These are phyloP conservation scores for Lactarius indigo DNA, from an alignment of 768 basidiomycete species.

Conservation along the genomic window DNA sequence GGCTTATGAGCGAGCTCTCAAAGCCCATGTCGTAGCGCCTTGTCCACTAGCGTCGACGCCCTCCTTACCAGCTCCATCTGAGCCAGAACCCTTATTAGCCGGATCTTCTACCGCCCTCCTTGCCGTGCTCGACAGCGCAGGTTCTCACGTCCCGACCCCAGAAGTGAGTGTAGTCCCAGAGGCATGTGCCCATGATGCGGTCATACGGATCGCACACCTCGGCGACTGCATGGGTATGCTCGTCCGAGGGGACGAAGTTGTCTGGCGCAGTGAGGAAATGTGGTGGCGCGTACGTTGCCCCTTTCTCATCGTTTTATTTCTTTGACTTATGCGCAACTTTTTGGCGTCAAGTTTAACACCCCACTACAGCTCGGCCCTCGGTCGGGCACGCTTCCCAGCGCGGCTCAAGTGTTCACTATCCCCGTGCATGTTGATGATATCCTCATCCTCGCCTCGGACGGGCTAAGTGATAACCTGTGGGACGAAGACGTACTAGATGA, in stretches of 20 bases:
- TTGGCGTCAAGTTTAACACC: conserved; percentile 48
- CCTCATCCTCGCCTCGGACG: conserved; percentile 78
- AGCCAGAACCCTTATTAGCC: conserved; percentile 42
- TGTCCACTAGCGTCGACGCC: conserved; percentile 17
- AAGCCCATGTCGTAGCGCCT: conserved; percentile 49
- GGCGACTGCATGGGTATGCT: conserved; percentile 89
- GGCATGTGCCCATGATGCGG: conserved; percentile 42
- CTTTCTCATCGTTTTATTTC: neutral
- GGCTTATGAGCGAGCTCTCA: conserved; percentile 64
- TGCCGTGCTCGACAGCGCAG: conserved; percentile 48
- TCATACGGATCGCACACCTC: conserved; percentile 78
- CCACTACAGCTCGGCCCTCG: conserved; percentile 62
- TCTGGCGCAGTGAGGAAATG: conserved; percentile 90
- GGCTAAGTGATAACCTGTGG: conserved; percentile 84
- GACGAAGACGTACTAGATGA: conserved; percentile 86
- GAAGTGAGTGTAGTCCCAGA: conserved; percentile 39
- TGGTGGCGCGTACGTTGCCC: conserved; percentile 67
- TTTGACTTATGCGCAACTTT: neutral
- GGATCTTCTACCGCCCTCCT: conserved; percentile 70
- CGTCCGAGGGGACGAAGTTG: conserved; percentile 71
- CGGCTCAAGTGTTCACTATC: conserved; percentile 66
- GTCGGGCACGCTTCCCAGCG: conserved; percentile 56
- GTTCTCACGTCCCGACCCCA: conserved; percentile 30
- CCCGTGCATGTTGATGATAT: conserved; percentile 72
- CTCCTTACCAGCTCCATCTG: conserved; percentile 13